Conservation (phyloP, 2,329 filamentous ascomycete genomes). For the Aureobasidium namibiae region DNA sequence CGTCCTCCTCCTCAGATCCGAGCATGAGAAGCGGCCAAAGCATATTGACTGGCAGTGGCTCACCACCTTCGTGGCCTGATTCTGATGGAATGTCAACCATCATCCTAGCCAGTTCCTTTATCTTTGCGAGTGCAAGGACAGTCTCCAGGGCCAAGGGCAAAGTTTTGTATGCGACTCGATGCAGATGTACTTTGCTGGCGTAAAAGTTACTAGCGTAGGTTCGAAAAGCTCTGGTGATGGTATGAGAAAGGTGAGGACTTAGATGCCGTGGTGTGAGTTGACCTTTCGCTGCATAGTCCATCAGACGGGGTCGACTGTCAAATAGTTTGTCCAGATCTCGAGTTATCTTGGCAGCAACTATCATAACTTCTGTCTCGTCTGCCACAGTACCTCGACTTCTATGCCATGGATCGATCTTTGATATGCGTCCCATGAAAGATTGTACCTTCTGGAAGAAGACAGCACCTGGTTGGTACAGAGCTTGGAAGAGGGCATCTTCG, state of each 20-base stretch:
- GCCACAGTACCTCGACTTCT: constrained; percentile 48
- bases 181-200: constrained; percentile 48
- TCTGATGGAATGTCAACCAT: background rate
- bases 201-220: constrained; percentile 51
- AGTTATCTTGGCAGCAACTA: constrained; percentile 43
- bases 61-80: constrained; percentile 19
- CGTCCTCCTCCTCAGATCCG: constrained; percentile 46
- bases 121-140: constrained; percentile 40
- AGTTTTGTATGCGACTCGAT: constrained; percentile 48
- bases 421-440: constrained; percentile 49
- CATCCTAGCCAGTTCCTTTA: constrained; percentile 28
- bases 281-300: constrained; percentile 49
- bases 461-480: constrained; percentile 48
- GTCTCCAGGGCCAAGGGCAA: constrained; percentile 46
- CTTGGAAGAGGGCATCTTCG: constrained; percentile 47
- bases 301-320: constrained; percentile 43
- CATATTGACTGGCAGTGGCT: constrained; percentile 47
- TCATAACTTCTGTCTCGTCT: constrained; percentile 52
- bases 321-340: constrained; percentile 45
- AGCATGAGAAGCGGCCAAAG: constrained; percentile 51
- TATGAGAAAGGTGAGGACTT: constrained; percentile 40
- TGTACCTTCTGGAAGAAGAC: constrained; percentile 52
- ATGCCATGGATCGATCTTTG: constrained; percentile 50
- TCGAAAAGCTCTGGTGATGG: constrained; percentile 46
- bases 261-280: constrained; percentile 42